Evolutionary conservation across 1,284 basidiomycete genomes (phyloP).

Genomic region (Pseudomicrostroma phylloplanum): DNA sequence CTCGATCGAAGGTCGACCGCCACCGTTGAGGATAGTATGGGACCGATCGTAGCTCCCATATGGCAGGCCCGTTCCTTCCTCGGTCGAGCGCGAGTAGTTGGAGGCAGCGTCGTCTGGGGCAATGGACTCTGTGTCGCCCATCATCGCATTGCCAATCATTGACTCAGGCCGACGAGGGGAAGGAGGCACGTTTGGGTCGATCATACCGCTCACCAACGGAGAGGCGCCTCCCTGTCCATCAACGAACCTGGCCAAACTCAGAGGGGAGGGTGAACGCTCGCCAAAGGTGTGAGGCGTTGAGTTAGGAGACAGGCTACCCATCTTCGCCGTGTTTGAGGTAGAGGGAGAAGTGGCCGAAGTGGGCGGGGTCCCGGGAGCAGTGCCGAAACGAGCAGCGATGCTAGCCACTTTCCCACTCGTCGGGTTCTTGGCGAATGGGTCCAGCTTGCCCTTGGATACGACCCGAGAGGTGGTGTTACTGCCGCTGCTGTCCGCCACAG

Average conservation of each 20-base stretch:
- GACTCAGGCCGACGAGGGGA: slow-evolving; percentile 6
- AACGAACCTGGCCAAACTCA: neutral
- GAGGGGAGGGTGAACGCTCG: neutral
- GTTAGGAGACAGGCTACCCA: neutral
- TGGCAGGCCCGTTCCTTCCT: neutral
- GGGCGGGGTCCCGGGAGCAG: slow-evolving; percentile 11
- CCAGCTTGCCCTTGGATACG: slow-evolving; percentile 9
- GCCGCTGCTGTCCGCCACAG: neutral
- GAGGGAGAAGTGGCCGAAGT: slow-evolving; percentile 3
- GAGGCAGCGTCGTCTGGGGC: slow-evolving; percentile 40
- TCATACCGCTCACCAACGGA: neutral
- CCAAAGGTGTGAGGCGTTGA: slow-evolving; percentile 2
- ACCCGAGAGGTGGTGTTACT: neutral
- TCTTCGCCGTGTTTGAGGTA: neutral
- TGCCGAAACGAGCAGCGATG: slow-evolving; percentile 32
- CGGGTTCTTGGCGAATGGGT: slow-evolving; percentile 35
- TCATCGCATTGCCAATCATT: slow-evolving; percentile 2
- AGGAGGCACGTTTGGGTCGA: slow-evolving; percentile 4
- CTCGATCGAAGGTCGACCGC: slow-evolving; percentile 7
- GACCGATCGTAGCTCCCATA: neutral
- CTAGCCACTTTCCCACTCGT: slow-evolving; percentile 32
- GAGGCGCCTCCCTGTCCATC: neutral
- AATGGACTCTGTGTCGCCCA: slow-evolving; percentile 27
- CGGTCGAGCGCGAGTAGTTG: slow-evolving; percentile 22
- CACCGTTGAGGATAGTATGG: slow-evolving; percentile 2